phyloP scores from a whole-genome alignment of 176 grass and related monocot genomes.

The Areca catechu region DNA sequence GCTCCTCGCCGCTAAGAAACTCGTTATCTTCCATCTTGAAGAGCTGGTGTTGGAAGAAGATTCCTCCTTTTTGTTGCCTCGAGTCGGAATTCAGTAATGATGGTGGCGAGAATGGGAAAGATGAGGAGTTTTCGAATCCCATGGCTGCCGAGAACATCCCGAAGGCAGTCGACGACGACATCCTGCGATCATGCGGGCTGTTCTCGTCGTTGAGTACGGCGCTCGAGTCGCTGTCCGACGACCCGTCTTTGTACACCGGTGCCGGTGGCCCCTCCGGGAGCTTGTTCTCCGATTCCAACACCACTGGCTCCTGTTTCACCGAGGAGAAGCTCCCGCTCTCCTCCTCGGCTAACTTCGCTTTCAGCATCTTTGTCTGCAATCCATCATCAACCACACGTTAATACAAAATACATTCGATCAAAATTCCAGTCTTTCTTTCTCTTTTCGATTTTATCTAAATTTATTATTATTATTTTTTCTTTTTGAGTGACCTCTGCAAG shows the following conservation, averaged over 20 bases:
- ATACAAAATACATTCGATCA: too few relatives aligned
- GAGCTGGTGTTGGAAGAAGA: background rate
- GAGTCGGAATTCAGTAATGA: background rate
- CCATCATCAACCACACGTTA: too few relatives aligned
- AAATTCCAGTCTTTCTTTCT: too few relatives aligned
- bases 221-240: conserved; percentile 27
- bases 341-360: conserved; percentile 39
- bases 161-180: conserved; percentile 1
- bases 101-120: background rate
- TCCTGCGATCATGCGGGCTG: background rate
- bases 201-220: conserved; percentile 41
- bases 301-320: background rate
- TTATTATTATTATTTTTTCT: too few relatives aligned
- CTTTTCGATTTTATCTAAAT: too few relatives aligned
- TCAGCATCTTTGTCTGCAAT: conserved; percentile 54
- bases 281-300: background rate
- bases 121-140: background rate
- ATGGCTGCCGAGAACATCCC: background rate
- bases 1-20: background rate
- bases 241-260: background rate
- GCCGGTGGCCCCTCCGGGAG: background rate
- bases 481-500: conserved; percentile 26
- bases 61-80: conserved; percentile 1
- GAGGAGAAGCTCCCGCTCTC: conserved; percentile 19
- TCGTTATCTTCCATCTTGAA: background rate